Evolutionary conservation across 805 yeast species (phyloP), one percentile per base, ranked within the genome.

Genomic region (Candida nanaspora): DNA sequence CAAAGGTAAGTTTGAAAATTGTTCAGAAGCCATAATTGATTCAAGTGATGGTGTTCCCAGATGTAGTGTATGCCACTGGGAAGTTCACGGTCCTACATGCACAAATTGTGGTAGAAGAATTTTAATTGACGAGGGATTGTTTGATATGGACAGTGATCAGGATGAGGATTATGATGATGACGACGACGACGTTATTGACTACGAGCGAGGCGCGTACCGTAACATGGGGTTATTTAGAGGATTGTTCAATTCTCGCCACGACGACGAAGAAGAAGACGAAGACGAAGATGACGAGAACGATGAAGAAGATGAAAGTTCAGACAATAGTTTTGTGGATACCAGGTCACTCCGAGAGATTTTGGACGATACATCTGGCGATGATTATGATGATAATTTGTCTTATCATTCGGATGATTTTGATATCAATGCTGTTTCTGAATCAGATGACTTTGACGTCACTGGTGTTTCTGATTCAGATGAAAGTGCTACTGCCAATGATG

Each of bases 41-140:
- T 65, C 63, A 23, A 75, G 76, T 23, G 91, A 84, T 51, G 88
- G 88, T 2, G 85, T 83, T 9, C 76, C 83, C 0, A 61, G 91
- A 41, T 84, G 93, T 52, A 75, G 83, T 7, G 72, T 76, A 42
- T 84, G 93, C 55, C 87, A 80, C 51, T 84, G 91, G 91, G 91
- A 84, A 51, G 78, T 82, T 1, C 76, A 75, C 45, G 87, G 85
- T 0, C 61, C 70, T 3, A 65, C 60, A n/a, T 84, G 93, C 51
- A 68, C 76, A 6, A 82, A 83, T 51, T 84, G 93, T 57, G 82
- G 82, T 4, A 62, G 75, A n/a, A n/a, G n/a, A n/a, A n/a, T n/a
- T n/a, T n/a, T n/a, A n/a, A n/a, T n/a, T n/a, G n/a, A n/a, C n/a
- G n/a, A n/a, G 42, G 55, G 76, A 26, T 70, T 82, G 22, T 3